Evolutionary conservation across 768 basidiomycete species (phyloP), one percentile per base, ranked within the genome.

Genomic region (Dictyophora rubrovolvata): DNA sequence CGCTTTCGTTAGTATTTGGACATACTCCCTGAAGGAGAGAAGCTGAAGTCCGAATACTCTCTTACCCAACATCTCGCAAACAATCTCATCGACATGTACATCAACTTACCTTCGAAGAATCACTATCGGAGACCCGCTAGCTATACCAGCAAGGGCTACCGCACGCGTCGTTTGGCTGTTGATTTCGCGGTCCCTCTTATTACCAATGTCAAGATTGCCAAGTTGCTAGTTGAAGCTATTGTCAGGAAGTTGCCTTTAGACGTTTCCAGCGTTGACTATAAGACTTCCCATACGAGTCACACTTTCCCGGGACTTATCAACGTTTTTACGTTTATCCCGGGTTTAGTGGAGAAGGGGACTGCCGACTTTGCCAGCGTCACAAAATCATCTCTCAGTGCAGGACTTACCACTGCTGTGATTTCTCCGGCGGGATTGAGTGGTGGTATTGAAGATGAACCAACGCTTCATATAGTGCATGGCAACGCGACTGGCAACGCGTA

Each of bases 201-300:
- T 69, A 98, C 95, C 48, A 98, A 99, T 70, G 89, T 99, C 75
- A 99, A 99, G 77, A 93, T 93, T 68, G 95, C 95, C 58, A 99
- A 98, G 71, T 79, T 99, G 68, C 81, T 98, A 46, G 88, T 91
- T 16, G 93, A 98, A 73, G 96, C 95, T 1, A 76, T 94, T 53
- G 85, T 93, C 53, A 83, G 92, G 63, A 93, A 85, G 71, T 77
- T 95, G n/a, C 83, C 93, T 5, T 78, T 98, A 49, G 88, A 96
- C 47, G 89, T 99, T 33, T 89, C 92, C 9, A 85, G 76, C 55
- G 79, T 95, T 63, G 96, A 99, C 70, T 89, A 84, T 74, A 97
- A 98, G 80, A 90, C 86, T 54, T 96, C 93, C 6, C 92, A 96
- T 71, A 79, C 80, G 52, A 94, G 93, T 0, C 84, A 93, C 67